phyloP scores from a whole-genome alignment of 169 alveolate genomes.

The Plasmodium knowlesi region DNA sequence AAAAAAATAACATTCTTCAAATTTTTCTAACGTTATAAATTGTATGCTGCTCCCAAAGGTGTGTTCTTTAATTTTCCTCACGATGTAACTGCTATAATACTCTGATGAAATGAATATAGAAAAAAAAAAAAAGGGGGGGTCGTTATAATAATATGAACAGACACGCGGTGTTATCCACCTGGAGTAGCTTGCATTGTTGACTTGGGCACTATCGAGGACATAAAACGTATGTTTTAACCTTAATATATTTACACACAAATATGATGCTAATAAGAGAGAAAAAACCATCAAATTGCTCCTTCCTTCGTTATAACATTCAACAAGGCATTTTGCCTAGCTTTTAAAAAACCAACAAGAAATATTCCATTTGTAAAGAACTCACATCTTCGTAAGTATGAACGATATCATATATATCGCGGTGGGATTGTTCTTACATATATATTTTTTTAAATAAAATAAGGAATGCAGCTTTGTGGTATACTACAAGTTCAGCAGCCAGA shows the following conservation, averaged over 20 bases:
- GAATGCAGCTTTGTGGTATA: background rate
- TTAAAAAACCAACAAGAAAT: background rate
- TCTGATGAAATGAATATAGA: background rate
- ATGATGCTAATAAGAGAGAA: background rate
- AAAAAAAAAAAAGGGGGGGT: background rate
- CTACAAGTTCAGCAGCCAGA: background rate
- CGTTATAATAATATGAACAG: background rate
- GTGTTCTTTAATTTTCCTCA: background rate
- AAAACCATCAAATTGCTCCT: background rate
- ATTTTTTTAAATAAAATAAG: background rate
- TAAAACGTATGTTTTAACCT: background rate
- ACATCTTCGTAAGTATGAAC: background rate
- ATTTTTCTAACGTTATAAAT: too few relatives aligned
- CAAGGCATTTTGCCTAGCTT: background rate
- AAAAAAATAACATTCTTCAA: background rate
- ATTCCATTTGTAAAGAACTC: background rate
- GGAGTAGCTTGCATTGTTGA: background rate
- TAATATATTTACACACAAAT: background rate
- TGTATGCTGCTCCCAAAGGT: background rate
- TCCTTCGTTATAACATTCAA: background rate
- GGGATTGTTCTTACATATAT: background rate
- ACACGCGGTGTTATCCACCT: background rate
- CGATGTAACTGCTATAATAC: background rate
- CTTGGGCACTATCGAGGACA: background rate
- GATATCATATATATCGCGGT: background rate